phyloP scores from a whole-genome alignment of 1,139 yeast species.

The Lodderomyces elongisporus region DNA sequence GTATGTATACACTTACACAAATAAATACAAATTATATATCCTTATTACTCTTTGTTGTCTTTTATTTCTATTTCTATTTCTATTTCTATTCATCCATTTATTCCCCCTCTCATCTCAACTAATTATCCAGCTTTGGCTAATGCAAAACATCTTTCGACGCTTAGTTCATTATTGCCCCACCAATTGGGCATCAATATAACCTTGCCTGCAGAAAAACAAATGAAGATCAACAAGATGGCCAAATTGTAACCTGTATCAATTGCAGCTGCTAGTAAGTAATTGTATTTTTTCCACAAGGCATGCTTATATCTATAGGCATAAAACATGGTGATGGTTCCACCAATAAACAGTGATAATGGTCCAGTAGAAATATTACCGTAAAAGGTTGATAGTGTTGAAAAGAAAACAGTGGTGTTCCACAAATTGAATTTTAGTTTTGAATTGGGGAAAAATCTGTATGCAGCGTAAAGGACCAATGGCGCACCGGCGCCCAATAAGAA shows the following conservation, averaged over 20 bases:
- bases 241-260: conserved; percentile 47
- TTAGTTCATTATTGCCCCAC: conserved; percentile 46
- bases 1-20: not conserved
- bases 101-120: conserved; percentile 23
- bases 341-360: conserved; percentile 40
- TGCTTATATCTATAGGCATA: conserved; percentile 37
- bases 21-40: too few species aligned
- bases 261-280: conserved; percentile 47
- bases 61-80: not conserved
- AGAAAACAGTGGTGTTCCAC: conserved; percentile 49
- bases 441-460: conserved; percentile 23
- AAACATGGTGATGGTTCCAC: conserved; percentile 47
- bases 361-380: conserved; percentile 53
- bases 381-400: conserved; percentile 43
- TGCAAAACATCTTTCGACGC: conserved; percentile 44
- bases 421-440: conserved; percentile 25
- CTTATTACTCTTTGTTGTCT: not conserved
- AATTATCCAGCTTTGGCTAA: conserved; percentile 3
- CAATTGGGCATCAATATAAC: conserved; percentile 35
- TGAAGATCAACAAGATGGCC: conserved; percentile 34
- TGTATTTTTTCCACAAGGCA: conserved; percentile 37
- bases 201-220: conserved; percentile 31
- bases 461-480: conserved; percentile 29
- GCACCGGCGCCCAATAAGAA: conserved; percentile 36
- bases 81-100: too few species aligned